Evolutionary conservation across 1,284 basidiomycete species (phyloP).

Genomic region (Tausonia pullulans): DNA sequence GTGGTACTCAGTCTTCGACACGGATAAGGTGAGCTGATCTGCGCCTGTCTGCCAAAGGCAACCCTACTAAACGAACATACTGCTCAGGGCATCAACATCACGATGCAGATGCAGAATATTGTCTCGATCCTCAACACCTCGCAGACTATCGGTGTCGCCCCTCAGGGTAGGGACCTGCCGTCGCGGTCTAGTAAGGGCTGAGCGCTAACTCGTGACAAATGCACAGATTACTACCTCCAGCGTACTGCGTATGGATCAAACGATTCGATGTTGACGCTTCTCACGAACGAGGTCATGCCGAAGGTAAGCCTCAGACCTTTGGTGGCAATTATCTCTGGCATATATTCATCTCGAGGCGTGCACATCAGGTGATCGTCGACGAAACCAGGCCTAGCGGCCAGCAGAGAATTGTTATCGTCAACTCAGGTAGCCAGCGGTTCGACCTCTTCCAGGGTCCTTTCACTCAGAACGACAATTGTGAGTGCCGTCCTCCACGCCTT

Average conservation of each 20-base stretch:
- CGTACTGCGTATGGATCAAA: constrained; percentile 57
- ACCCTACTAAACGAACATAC: too few relatives aligned
- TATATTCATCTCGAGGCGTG: constrained; percentile 28
- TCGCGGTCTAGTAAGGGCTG: too few relatives aligned
- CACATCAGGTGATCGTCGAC: constrained; percentile 39
- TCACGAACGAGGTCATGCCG: constrained; percentile 45
- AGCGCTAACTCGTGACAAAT: too few relatives aligned
- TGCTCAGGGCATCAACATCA: constrained; percentile 27
- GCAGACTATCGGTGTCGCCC: too few relatives aligned
- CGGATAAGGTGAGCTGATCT: constrained; percentile 8
- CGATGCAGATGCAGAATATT: constrained; percentile 22
- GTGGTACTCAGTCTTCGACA: constrained; percentile 23
- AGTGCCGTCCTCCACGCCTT: not conserved
- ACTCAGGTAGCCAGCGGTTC: constrained; percentile 64
- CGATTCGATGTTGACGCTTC: constrained; percentile 50
- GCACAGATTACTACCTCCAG: constrained; percentile 52
- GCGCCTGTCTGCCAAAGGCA: too few relatives aligned
- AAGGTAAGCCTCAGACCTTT: constrained; percentile 2
- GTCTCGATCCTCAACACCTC: constrained; percentile 28
- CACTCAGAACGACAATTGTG: not conserved
- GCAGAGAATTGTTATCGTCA: constrained; percentile 47
- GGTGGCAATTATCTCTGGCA: constrained; percentile 20
- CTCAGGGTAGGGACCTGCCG: too few relatives aligned
- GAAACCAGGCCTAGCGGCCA: not conserved
- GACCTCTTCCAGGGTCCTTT: constrained; percentile 38